These are phyloP conservation scores for Nicotiana sylvestris DNA, from an alignment of 257 asterid species.

Conservation along the genomic window DNA sequence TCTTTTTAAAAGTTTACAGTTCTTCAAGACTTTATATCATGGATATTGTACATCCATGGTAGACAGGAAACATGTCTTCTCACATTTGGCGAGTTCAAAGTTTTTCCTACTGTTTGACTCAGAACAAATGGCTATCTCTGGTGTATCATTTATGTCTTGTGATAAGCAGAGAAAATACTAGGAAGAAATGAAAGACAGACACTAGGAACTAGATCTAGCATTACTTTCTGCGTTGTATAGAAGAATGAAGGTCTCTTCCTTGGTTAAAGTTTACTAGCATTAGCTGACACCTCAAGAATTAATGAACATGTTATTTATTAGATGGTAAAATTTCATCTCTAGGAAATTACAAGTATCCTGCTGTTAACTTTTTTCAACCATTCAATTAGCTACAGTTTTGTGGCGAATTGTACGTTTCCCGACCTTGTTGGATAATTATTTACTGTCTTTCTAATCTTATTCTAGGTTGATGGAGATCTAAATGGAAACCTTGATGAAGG, in stretches of 20 bases:
- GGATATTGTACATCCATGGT: not conserved
- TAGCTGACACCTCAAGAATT: constrained; percentile 1
- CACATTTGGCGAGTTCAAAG: not conserved
- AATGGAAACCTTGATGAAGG: constrained; percentile 93
- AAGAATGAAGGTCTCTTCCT: constrained; percentile 3
- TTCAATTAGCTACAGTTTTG: not conserved
- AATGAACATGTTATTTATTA: not conserved
- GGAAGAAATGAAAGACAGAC: not conserved
- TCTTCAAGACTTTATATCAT: not conserved
- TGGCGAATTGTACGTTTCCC: not conserved
- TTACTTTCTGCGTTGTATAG: not conserved
- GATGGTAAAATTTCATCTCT: not conserved
- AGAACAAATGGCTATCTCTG: not conserved
- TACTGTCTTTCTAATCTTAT: constrained; percentile 14
- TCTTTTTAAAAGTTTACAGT: not conserved
- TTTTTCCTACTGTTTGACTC: not conserved
- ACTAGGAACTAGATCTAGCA: not conserved
- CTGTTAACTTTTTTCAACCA: not conserved
- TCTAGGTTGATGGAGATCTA: constrained; percentile 72
- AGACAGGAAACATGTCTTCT: not conserved
- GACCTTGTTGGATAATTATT: not conserved
- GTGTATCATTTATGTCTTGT: constrained; percentile 1
- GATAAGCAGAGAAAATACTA: not conserved
- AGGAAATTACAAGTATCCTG: not conserved
- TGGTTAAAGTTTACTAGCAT: not conserved